These are phyloP conservation scores for Brettanomyces bruxellensis DNA, from an alignment of 805 yeast genomes.

Conservation along the genomic window DNA sequence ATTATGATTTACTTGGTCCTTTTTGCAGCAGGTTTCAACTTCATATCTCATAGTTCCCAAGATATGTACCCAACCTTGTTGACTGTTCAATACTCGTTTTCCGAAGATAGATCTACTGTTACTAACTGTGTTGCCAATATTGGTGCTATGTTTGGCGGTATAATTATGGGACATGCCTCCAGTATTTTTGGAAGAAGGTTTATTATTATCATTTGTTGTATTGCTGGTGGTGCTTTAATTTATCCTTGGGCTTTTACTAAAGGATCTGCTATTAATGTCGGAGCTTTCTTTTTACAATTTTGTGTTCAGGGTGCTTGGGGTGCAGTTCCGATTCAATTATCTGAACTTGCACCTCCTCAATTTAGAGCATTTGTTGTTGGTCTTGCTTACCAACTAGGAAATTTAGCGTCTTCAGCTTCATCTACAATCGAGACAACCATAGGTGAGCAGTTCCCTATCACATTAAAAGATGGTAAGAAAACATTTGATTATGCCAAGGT, in stretches of 20 bases:
- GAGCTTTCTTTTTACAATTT: conserved; percentile 52
- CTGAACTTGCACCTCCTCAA: conserved; percentile 54
- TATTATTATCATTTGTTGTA: conserved; percentile 40
- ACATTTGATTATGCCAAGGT: conserved; percentile 46
- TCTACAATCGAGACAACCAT: conserved; percentile 58
- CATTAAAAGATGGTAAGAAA: conserved; percentile 21
- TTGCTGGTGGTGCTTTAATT: conserved; percentile 50
- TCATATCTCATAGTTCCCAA: conserved; percentile 56
- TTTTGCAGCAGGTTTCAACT: conserved; percentile 55
- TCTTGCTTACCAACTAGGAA: conserved; percentile 59
- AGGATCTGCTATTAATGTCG: conserved; percentile 42
- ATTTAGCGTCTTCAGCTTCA: conserved; percentile 56
- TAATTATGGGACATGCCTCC: conserved; percentile 44
- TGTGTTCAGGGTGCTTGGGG: conserved; percentile 69
- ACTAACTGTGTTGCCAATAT: conserved; percentile 49
- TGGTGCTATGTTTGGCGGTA: conserved; percentile 52
- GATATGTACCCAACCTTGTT: conserved; percentile 52
- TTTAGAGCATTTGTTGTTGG: conserved; percentile 58
- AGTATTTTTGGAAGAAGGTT: conserved; percentile 49
- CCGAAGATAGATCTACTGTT: conserved; percentile 38
- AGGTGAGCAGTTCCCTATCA: conserved; percentile 44
- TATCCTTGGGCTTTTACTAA: conserved; percentile 54
- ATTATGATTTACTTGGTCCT: conserved; percentile 46
- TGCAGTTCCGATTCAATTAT: conserved; percentile 51
- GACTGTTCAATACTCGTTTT: conserved; percentile 34